Base-by-base conservation (phyloP, 2,329 filamentous ascomycete genomes). In the Diplodia sapinea region DNA sequence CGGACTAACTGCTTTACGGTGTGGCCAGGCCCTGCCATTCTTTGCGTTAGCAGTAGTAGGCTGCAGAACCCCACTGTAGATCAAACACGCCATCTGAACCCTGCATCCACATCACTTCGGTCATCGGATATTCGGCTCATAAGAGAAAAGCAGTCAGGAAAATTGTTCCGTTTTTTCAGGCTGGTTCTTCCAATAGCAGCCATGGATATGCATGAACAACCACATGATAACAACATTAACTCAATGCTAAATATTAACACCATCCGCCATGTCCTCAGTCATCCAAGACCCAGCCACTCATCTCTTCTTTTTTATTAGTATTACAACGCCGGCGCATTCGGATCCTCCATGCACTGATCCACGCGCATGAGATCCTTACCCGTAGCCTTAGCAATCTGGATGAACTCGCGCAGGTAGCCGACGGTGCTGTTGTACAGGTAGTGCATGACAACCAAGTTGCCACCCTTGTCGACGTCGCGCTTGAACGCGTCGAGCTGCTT, bases 391-490 rank as follows among this genome's bases (percentile, higher is more conserved):
- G 88, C 88, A 69, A 88, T 84, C 71, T 80, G 80, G 74, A 91
- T 91, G 72, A 91, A 89, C 77, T 90, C 82, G 62, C 82, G 79
- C 51, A 91, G 81, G 74, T 90, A 90, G 68, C 79, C 77, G 15
- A 91, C 88, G 0, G 89, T 91, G 55, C 82, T 84, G 52, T 86
- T 83, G 74, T 88, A 89, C 43, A 91, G 77, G 75, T 90, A 91
- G 77, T 91, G 89, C 84, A 91, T 86, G 13, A 91, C 89, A 0
- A 89, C 87, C 61, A 91, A 78, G 70, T 84, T 83, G 1, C 89
- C 89, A 1, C 89, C 89, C 72, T 84, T 86, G 29, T 81, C 80
- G 2, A 91, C 82, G 73, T 89, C 87, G 3, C 85, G 82, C 74
- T 86, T 83, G 78, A 91, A 91, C 13, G 88, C 87, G 3, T 86